Percentiles rank a stretch among this genome's conserved stretches.
Conservation (phyloP, 2,329 filamentous ascomycete genomes). For the Nemania serpens region DNA sequence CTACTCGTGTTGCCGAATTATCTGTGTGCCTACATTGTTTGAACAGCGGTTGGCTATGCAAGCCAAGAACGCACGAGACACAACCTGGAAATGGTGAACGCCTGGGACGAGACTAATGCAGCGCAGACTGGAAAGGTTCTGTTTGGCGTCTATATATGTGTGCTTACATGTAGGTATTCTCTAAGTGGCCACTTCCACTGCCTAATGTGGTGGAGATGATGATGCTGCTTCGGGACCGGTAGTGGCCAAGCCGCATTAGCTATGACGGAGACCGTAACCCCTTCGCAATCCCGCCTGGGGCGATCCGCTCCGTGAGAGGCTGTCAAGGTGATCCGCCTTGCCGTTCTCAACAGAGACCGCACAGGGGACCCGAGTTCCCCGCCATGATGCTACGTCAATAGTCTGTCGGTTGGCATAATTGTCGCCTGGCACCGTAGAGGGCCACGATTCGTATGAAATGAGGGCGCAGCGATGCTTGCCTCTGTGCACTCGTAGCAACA, state of each 20-base stretch:
- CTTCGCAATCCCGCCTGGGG: neutral
- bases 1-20: conserved; percentile 22
- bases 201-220: neutral
- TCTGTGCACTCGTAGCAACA: neutral
- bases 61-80: conserved; percentile 34
- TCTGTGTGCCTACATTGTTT: neutral
- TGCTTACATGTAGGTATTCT: too few relatives aligned
- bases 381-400: neutral
- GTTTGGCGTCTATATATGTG: too few relatives aligned
- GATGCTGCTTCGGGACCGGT: neutral
- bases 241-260: conserved; percentile 1
- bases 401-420: neutral
- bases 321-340: conserved; percentile 8
- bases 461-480: neutral
- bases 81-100: conserved; percentile 17
- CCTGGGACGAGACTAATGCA: conserved; percentile 30
- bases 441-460: neutral
- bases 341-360: conserved; percentile 1
- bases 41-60: conserved; percentile 14
- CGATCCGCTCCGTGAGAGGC: neutral
- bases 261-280: neutral
- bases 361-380: neutral
- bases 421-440: neutral
- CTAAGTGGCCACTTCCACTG: neutral
- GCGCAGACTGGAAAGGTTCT: too few relatives aligned